These are phyloP conservation scores for Capronia epimyces DNA, from an alignment of 2,329 filamentous ascomycete genomes.

Conservation along the genomic window DNA sequence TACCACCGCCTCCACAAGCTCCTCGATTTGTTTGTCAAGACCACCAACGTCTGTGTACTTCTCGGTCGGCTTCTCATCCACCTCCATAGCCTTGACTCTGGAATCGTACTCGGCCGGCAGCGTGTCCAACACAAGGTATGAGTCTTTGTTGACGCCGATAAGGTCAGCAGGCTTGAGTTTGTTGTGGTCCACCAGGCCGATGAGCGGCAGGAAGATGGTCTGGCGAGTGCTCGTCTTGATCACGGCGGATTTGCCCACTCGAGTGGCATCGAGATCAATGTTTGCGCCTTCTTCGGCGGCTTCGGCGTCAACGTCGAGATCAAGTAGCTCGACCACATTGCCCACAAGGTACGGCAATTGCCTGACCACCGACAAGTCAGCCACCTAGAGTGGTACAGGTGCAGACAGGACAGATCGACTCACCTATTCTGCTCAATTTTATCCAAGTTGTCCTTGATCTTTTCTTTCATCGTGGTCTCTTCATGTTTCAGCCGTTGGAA, in stretches of 20 bases:
- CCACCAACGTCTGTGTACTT: slow-evolving; percentile 98
- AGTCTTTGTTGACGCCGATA: slow-evolving; percentile 98
- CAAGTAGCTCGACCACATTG: slow-evolving; percentile 94
- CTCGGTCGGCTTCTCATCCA: slow-evolving; percentile 98
- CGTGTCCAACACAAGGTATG: slow-evolving; percentile 93
- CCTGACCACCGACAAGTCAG: slow-evolving; percentile 44
- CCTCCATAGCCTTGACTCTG: slow-evolving; percentile 99
- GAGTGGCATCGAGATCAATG: slow-evolving; percentile 93
- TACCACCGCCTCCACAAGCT: slow-evolving; percentile 95
- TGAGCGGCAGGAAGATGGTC: slow-evolving; percentile 96
- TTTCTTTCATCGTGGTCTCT: slow-evolving; percentile 92
- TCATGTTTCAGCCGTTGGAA: slow-evolving; percentile 90
- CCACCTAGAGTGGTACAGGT: background rate
- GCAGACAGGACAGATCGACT: slow-evolving; percentile 27
- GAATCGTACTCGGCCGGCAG: slow-evolving; percentile 97
- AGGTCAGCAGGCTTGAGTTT: slow-evolving; percentile 92
- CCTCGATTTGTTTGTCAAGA: slow-evolving; percentile 97
- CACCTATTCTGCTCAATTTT: slow-evolving; percentile 99
- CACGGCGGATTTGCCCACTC: slow-evolving; percentile 95
- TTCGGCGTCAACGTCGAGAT: slow-evolving; percentile 92
- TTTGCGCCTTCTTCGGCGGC: slow-evolving; percentile 97
- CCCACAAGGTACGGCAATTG: slow-evolving; percentile 97
- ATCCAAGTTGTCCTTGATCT: slow-evolving; percentile 98
- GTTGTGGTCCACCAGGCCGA: slow-evolving; percentile 92
- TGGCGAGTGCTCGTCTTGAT: slow-evolving; percentile 99